These are phyloP conservation scores for Neurospora sp. DNA, from an alignment of 495 filamentous ascomycete species.

Conservation along the genomic window DNA sequence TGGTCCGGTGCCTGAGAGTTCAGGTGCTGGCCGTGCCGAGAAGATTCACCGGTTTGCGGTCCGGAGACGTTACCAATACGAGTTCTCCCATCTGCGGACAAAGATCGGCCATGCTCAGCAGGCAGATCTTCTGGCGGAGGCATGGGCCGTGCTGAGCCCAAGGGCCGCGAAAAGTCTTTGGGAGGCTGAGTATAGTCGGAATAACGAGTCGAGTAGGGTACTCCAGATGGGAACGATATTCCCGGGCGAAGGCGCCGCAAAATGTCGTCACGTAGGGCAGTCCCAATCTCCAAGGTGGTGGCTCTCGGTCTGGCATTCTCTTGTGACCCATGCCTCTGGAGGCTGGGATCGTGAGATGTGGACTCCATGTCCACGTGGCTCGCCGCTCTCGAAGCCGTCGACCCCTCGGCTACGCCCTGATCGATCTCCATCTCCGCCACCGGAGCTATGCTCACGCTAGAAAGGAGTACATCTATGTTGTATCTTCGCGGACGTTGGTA, in stretches of 20 bases:
- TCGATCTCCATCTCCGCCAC: neutral
- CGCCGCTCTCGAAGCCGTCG: neutral
- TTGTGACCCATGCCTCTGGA: neutral
- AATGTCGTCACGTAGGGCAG: neutral
- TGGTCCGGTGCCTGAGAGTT: neutral
- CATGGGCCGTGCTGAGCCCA: neutral
- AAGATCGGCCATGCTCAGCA: neutral
- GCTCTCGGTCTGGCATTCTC: neutral
- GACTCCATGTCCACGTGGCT: neutral
- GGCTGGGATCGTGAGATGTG: neutral
- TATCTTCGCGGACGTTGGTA: neutral
- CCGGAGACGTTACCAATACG: neutral
- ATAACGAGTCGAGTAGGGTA: neutral
- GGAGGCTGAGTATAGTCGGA: neutral
- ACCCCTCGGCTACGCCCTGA: neutral
- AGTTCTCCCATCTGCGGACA: too few relatives aligned
- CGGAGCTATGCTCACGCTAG: neutral
- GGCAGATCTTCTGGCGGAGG: neutral
- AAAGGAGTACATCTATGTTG: neutral
- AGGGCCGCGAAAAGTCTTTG: neutral
- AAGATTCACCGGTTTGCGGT: neutral
- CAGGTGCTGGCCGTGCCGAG: neutral
- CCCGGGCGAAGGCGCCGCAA: neutral
- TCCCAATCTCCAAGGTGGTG: neutral
- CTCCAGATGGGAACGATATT: neutral